Base-by-base conservation (phyloP, 2,329 filamentous ascomycete genomes). In the Mycosphaerella sp. region DNA sequence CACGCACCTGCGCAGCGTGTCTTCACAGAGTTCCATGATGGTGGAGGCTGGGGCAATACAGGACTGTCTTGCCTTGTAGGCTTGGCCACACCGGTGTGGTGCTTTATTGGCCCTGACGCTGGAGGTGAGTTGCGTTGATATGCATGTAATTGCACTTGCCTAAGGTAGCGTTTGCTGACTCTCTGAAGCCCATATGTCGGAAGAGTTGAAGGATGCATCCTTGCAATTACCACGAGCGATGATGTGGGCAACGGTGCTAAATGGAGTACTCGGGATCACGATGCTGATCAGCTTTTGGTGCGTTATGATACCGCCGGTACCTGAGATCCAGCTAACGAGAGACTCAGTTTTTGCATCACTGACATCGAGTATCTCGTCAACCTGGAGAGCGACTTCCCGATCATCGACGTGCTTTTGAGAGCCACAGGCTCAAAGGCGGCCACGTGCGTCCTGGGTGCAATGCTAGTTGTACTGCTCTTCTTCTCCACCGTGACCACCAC, bases 151-250 rank as follows among this genome's bases (percentile, higher is more conserved):
- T 38, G 12, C 34, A 38, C 26, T 29, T 29, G 34, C 34, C 6
- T 21, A 21, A 21, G 21, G 21, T 11, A n/a, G 5, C 34, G 12
- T n/a, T 38, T n/a, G 5, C 34, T 38, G 12, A 38, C 12, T 11
- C 10, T 4, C 12, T 11, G 71, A 71, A 23, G 64, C 66, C 8
- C 67, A 68, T 48, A 69, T 69, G 67, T 65, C 63, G 10, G 67
- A 70, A 51, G 67, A 70, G 43, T 50, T 69, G 42, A 62, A 64
- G 48, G 69, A 74, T 46, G 73, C 73, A 2, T 69, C 69, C 32
- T 67, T 70, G n/a, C 69, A 70, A 17, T 68, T 76, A 1, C 74
- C 74, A 1, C 64, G 65, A 34, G 72, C 72, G 7, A 74, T 75
- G 70, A 68, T 76, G 39, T 70, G 71, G 58, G 67, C 69, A 2